phyloP scores from a whole-genome alignment of 805 yeast genomes.

The Ogataea thermomethanolica region DNA sequence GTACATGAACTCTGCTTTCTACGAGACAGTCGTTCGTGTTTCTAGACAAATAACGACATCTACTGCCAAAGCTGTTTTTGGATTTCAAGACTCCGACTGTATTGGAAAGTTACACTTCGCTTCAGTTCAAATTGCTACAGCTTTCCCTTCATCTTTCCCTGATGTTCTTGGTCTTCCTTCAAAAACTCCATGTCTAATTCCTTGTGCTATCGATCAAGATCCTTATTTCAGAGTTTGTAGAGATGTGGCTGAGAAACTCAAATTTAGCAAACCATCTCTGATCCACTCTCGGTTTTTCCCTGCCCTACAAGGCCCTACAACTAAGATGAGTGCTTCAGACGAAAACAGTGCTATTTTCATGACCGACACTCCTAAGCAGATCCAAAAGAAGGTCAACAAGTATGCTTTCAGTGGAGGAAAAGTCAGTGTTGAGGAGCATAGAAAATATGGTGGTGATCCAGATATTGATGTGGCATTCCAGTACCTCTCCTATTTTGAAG shows the following conservation, averaged over 20 bases:
- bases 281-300: conserved; percentile 97
- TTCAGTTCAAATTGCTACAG: conserved; percentile 91
- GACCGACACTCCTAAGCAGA: conserved; percentile 91
- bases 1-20: conserved; percentile 91
- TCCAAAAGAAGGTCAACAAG: conserved; percentile 91
- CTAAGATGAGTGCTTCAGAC: conserved; percentile 96
- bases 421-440: conserved; percentile 84
- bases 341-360: conserved; percentile 88
- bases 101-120: conserved; percentile 96
- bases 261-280: conserved; percentile 85
- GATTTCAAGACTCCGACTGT: conserved; percentile 90
- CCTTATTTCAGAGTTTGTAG: conserved; percentile 97
- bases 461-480: conserved; percentile 95
- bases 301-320: conserved; percentile 92
- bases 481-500: conserved; percentile 82
- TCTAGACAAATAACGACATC: conserved; percentile 94
- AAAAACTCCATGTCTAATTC: conserved; percentile 94
- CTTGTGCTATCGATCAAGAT: conserved; percentile 99
- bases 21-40: conserved; percentile 88
- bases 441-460: conserved; percentile 86
- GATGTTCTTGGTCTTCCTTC: conserved; percentile 81
- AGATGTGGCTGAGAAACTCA: conserved; percentile 93
- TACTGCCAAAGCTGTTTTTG: conserved; percentile 96
- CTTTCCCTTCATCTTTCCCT: conserved; percentile 95
- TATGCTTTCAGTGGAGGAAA: conserved; percentile 96